Conservation (phyloP, 805 yeast genomes). For the Suhomyces canberraensis region DNA sequence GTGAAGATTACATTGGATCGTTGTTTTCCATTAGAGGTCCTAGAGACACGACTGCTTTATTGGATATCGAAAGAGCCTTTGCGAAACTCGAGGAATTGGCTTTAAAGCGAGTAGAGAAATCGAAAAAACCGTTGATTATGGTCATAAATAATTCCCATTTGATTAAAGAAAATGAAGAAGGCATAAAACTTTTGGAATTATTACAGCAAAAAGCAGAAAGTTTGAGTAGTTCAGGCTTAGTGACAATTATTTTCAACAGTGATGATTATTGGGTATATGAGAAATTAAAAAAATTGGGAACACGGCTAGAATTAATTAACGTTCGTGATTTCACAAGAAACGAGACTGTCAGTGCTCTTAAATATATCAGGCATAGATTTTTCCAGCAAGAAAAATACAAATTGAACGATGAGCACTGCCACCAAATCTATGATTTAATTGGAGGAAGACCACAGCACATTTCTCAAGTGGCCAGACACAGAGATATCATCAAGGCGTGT, state of each 20-base stretch:
- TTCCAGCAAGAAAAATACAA: constrained; percentile 24
- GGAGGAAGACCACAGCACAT: constrained; percentile 87
- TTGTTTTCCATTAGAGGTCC: constrained; percentile 80
- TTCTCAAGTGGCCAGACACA: constrained; percentile 62
- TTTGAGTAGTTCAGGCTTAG: constrained; percentile 68
- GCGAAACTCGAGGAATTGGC: constrained; percentile 74
- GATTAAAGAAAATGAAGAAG: constrained; percentile 73
- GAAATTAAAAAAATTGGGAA: constrained; percentile 65
- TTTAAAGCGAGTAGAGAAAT: constrained; percentile 39
- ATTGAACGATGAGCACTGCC: constrained; percentile 36
- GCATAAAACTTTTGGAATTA: constrained; percentile 64
- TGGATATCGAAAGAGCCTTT: constrained; percentile 82
- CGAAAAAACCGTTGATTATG: constrained; percentile 56
- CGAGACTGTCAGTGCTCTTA: constrained; percentile 55
- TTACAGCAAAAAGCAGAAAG: constrained; percentile 82
- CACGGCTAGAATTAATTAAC: constrained; percentile 69
- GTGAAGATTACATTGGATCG: constrained; percentile 81
- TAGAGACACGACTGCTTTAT: constrained; percentile 74
- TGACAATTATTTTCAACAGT: constrained; percentile 68
- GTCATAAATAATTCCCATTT: constrained; percentile 74
- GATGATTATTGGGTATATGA: constrained; percentile 90
- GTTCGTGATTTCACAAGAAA: constrained; percentile 58
- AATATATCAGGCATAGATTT: constrained; percentile 44
- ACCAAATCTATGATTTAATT: constrained; percentile 60
- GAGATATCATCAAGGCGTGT: constrained; percentile 56